Evolutionary conservation across 1,284 basidiomycete species (phyloP).

Genomic region (Neonothopanus nambi): DNA sequence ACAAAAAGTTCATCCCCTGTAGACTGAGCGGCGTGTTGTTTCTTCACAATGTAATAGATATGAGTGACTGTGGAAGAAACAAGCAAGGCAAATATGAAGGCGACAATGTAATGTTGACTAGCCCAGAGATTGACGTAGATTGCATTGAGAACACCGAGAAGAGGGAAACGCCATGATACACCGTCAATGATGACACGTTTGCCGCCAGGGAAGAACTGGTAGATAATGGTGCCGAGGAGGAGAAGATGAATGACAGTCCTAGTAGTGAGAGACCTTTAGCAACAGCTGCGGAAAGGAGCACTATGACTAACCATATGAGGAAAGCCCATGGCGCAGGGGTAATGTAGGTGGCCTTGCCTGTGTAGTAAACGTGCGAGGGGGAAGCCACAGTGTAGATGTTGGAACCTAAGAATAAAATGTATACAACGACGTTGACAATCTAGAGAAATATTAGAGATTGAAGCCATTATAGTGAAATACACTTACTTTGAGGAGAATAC

Average conservation of each 20-base stretch:
- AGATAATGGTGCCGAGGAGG: constrained; percentile 85
- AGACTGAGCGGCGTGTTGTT: constrained; percentile 68
- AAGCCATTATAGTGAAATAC: background rate
- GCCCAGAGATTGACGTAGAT: constrained; percentile 86
- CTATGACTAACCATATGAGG: constrained; percentile 64
- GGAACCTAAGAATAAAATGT: constrained; percentile 82
- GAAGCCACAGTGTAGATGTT: constrained; percentile 85
- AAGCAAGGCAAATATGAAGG: constrained; percentile 85
- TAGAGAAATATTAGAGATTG: constrained; percentile 23
- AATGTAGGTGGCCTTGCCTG: constrained; percentile 82
- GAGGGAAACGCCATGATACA: constrained; percentile 86
- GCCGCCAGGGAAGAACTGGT: constrained; percentile 85
- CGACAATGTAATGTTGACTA: constrained; percentile 67
- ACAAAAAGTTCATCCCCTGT: constrained; percentile 77
- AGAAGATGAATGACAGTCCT: constrained; percentile 86
- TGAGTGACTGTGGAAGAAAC: constrained; percentile 84
- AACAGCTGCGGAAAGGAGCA: constrained; percentile 18
- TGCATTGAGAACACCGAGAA: constrained; percentile 82
- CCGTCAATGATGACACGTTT: constrained; percentile 83
- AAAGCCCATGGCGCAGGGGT: constrained; percentile 90
- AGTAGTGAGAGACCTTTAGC: constrained; percentile 28
- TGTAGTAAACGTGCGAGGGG: constrained; percentile 67
- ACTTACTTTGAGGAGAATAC: constrained; percentile 74
- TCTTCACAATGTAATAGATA: constrained; percentile 93
- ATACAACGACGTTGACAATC: constrained; percentile 80